Evolutionary conservation across 2,329 filamentous ascomycete species (phyloP).

Genomic region (Verticillium longisporum): DNA sequence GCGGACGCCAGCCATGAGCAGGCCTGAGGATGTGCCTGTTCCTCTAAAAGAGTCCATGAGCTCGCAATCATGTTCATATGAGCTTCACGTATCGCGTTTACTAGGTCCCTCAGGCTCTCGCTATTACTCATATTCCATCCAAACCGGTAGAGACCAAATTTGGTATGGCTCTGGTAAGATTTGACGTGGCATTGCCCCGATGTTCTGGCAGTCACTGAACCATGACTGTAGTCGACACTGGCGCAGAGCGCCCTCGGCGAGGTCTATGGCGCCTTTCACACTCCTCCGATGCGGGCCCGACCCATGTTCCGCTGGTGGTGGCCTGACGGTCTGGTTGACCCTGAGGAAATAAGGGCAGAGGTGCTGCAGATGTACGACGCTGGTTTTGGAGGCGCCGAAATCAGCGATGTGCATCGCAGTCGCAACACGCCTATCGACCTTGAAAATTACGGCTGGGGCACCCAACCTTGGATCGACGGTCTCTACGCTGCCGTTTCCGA

Average conservation of each 20-base stretch:
- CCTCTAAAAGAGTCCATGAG: background rate
- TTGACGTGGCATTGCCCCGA: background rate
- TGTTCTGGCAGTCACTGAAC: background rate
- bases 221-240: background rate
- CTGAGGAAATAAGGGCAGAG: conserved; percentile 7
- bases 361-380: conserved; percentile 5
- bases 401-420: conserved; percentile 7
- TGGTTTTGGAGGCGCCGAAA: conserved; percentile 8
- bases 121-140: background rate
- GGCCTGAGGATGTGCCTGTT: background rate
- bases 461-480: conserved; percentile 5
- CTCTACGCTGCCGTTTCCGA: conserved; percentile 3
- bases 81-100: background rate
- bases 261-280: conserved; percentile 2
- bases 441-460: conserved; percentile 3
- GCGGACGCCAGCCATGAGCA: background rate
- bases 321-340: conserved; percentile 6
- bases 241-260: background rate
- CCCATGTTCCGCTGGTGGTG: conserved; percentile 10
- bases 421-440: conserved; percentile 2
- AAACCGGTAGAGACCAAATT: background rate
- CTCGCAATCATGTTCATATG: background rate
- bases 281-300: conserved; percentile 2
- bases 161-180: background rate
- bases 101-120: background rate